These are phyloP conservation scores for Trichoderma koningiopsis DNA, from an alignment of 2,329 filamentous ascomycete species.

Conservation along the genomic window DNA sequence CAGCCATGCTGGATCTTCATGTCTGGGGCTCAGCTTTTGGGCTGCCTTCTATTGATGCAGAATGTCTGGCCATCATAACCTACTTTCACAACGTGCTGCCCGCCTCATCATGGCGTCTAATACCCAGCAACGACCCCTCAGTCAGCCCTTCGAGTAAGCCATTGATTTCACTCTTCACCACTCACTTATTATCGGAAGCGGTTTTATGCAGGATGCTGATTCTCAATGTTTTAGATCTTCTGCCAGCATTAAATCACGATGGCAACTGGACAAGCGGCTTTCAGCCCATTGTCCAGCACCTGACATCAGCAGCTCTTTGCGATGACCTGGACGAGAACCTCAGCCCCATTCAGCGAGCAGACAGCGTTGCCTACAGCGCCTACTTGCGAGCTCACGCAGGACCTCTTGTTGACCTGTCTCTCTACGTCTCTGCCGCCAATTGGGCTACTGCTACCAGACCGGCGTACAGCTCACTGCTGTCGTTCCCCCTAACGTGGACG, in stretches of 20 bases:
- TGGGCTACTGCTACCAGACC: conserved; percentile 77
- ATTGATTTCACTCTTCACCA: conserved; percentile 1
- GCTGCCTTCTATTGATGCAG: conserved; percentile 85
- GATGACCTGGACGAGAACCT: conserved; percentile 45
- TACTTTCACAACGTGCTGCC: conserved; percentile 69
- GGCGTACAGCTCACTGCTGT: conserved; percentile 76
- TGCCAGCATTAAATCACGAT: conserved; percentile 57
- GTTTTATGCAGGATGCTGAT: background rate
- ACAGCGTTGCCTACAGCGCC: conserved; percentile 58
- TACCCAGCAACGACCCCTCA: conserved; percentile 73
- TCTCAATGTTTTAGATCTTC: conserved; percentile 45
- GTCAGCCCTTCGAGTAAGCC: conserved; percentile 70
- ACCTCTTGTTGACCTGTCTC: conserved; percentile 78
- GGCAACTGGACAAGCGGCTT: conserved; percentile 62
- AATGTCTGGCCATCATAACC: conserved; percentile 82
- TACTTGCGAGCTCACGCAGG: conserved; percentile 76
- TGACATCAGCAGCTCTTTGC: conserved; percentile 45
- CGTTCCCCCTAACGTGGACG: conserved; percentile 87
- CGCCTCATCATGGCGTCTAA: conserved; percentile 64
- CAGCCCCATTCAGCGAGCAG: conserved; percentile 46
- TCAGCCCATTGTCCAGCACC: conserved; percentile 59
- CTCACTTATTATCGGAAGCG: background rate
- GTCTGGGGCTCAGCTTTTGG: conserved; percentile 89
- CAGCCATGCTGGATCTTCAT: conserved; percentile 65
- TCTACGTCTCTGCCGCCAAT: conserved; percentile 89